Conservation (phyloP, 768 basidiomycete species). For the Lactifluus pinguis region DNA sequence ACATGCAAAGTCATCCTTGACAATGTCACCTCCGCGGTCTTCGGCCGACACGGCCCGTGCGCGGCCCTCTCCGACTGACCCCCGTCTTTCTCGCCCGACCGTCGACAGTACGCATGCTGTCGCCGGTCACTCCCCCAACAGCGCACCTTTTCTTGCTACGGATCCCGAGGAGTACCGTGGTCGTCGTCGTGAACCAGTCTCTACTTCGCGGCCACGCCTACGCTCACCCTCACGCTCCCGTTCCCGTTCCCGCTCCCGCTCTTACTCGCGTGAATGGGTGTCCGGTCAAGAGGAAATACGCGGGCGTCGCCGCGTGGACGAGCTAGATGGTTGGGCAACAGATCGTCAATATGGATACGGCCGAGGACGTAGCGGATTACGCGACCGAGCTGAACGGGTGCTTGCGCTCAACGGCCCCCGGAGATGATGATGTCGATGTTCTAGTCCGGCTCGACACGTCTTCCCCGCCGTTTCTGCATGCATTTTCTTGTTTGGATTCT, state of each 20-base stretch:
- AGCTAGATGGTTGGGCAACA: conserved; percentile 12
- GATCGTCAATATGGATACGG: conserved; percentile 17
- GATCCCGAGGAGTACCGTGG: conserved; percentile 9
- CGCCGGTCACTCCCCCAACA: conserved; percentile 12
- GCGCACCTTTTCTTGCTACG: background rate
- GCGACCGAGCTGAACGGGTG: conserved; percentile 9
- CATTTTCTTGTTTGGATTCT: background rate
- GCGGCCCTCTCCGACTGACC: conserved; percentile 12
- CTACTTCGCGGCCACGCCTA: conserved; percentile 2
- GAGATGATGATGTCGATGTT: background rate
- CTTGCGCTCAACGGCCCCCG: background rate
- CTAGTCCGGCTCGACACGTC: background rate
- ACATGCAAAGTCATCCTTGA: conserved; percentile 7
- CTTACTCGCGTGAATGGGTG: background rate
- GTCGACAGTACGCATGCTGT: conserved; percentile 14
- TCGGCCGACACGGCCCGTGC: conserved; percentile 12
- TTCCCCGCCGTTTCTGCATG: background rate
- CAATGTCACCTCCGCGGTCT: conserved; percentile 17
- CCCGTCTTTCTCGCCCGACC: conserved; percentile 9
- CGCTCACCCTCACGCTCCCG: conserved; percentile 5
- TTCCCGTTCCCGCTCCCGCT: background rate
- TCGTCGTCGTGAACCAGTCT: conserved; percentile 8
- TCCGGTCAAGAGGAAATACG: conserved; percentile 2
- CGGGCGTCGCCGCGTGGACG: conserved; percentile 12
- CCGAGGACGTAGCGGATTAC: conserved; percentile 16